phyloP scores from a whole-genome alignment of 305 asterid genomes.

The Solanum hybrid region DNA sequence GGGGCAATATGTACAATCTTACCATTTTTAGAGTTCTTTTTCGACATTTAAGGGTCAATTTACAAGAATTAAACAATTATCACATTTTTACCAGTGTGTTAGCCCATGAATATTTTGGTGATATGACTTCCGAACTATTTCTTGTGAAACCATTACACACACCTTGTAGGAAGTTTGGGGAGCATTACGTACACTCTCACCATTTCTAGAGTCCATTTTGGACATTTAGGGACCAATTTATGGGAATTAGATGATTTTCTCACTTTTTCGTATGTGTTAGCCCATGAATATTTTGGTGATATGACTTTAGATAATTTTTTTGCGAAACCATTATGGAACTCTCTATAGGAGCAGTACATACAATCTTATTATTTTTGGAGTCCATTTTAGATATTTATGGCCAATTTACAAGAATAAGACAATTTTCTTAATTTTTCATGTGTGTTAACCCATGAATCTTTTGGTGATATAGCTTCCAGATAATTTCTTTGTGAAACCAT shows the following conservation, averaged over 20 bases:
- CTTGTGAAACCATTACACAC: neutral
- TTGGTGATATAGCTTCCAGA: neutral
- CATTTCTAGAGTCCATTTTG: neutral
- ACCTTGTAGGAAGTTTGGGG: neutral
- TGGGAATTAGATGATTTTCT: neutral
- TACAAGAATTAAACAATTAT: neutral
- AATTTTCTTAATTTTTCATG: no score
- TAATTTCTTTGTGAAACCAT: neutral
- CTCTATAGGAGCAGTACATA: neutral
- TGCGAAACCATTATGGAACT: neutral
- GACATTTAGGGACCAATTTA: neutral
- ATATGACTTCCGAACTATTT: neutral
- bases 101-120: no score
- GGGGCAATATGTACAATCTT: neutral
- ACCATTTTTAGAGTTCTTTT: neutral
- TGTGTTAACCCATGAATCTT: accelerated
- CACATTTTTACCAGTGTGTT: neutral
- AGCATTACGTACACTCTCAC: neutral
- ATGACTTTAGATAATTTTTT: no score
- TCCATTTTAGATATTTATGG: neutral
- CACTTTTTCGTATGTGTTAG: neutral
- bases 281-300: neutral
- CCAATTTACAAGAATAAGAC: neutral
- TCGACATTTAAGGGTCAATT: accelerated
- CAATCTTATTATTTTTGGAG: neutral